Percentiles rank a stretch among this genome's conserved stretches.
Conservation (phyloP, 2,329 filamentous ascomycete genomes). For the Penicillium oxalicum region DNA sequence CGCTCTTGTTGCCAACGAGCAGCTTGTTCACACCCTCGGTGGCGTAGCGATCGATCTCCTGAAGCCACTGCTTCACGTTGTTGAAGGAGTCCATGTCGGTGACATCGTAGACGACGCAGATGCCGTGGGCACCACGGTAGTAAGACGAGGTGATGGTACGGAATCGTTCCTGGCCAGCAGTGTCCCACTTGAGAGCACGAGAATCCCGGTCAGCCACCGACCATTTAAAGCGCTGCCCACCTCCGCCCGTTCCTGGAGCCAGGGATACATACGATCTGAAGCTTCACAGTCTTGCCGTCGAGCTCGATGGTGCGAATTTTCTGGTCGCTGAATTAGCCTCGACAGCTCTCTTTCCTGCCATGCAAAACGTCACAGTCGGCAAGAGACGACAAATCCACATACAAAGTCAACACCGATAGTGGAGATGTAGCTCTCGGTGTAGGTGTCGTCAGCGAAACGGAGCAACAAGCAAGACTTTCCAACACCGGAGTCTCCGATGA, state of each 20-base stretch:
- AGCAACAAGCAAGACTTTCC: constrained; percentile 98
- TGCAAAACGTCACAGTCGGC: constrained; percentile 1
- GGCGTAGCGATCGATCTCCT: constrained; percentile 98
- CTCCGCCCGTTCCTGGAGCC: background rate
- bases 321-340: constrained; percentile 44
- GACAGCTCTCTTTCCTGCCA: background rate
- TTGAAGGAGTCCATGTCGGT: constrained; percentile 99
- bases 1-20: constrained; percentile 98
- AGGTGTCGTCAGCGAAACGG: constrained; percentile 97
- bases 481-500: constrained; percentile 99
- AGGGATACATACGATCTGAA: constrained; percentile 76
- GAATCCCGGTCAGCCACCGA: constrained; percentile 11
- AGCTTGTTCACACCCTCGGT: constrained; percentile 99
- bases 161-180: constrained; percentile 98
- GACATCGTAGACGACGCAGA: constrained; percentile 99
- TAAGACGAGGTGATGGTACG: constrained; percentile 99
- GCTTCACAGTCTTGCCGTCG: constrained; percentile 98
- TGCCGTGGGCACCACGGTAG: constrained; percentile 97
- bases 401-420: constrained; percentile 99
- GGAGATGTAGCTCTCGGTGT: constrained; percentile 99
- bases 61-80: constrained; percentile 99
- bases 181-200: constrained; percentile 73
- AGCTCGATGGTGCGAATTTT: constrained; percentile 99
- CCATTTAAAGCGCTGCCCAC: background rate
- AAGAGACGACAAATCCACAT: constrained; percentile 41